Evolutionary conservation across 2,329 filamentous ascomycete genomes (phyloP).

Genomic region (Chaetomium globosum): DNA sequence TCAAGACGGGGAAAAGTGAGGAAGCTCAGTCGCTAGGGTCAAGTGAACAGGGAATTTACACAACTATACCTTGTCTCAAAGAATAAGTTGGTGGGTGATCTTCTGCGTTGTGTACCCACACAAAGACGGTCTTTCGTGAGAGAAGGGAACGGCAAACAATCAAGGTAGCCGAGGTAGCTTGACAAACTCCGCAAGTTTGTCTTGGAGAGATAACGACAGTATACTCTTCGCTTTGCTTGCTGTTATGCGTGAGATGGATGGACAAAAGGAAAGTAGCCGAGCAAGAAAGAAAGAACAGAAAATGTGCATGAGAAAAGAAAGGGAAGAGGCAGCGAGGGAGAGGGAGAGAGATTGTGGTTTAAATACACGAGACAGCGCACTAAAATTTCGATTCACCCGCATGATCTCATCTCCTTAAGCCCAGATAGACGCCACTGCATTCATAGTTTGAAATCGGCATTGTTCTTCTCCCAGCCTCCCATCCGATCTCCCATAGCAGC

Average conservation of each 20-base stretch:
- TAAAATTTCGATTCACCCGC: not conserved
- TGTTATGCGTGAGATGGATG: not conserved
- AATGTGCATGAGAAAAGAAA: too few species aligned
- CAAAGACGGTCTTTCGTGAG: not conserved
- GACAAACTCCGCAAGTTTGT: not conserved
- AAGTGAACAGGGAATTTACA: not conserved
- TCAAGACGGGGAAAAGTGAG: too few species aligned
- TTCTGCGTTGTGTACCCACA: not conserved
- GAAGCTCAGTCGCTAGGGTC: not conserved
- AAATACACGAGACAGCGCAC: not conserved
- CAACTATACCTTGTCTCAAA: not conserved
- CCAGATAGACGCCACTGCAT: not conserved
- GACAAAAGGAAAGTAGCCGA: not conserved
- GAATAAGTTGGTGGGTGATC: not conserved
- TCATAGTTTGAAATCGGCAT: constrained; percentile 72
- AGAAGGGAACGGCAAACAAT: not conserved
- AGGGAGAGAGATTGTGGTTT: not conserved
- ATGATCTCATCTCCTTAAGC: not conserved
- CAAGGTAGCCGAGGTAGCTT: not conserved
- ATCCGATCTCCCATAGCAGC: constrained; percentile 60
- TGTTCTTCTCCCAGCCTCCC: constrained; percentile 70
- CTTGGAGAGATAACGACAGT: not conserved
- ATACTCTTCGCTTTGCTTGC: not conserved
- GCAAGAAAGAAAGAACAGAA: too few species aligned
- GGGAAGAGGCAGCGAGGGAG: too few species aligned